A percentile compares a stretch with the other conserved stretches of the same genome.
Evolutionary conservation across 805 yeast genomes (phyloP).

Genomic region (Candida verbasci): DNA sequence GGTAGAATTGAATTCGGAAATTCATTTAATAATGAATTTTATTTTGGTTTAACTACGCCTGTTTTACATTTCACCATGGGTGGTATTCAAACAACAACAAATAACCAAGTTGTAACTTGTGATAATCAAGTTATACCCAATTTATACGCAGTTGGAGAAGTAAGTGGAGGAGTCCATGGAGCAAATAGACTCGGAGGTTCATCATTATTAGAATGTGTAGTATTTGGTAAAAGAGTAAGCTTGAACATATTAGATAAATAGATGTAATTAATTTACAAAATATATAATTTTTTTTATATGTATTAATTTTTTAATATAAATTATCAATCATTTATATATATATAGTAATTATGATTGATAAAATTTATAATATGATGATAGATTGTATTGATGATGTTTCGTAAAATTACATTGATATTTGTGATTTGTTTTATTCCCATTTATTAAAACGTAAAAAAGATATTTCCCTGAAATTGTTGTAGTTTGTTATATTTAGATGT

Average conservation of each 20-base stretch:
- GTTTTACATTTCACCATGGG: slow-evolving; percentile 71
- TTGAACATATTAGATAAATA: slow-evolving; percentile 1
- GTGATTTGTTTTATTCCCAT: too few relatives aligned
- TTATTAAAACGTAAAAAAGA: too few relatives aligned
- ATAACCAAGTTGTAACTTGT: slow-evolving; percentile 36
- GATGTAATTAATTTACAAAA: background rate
- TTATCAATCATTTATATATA: background rate
- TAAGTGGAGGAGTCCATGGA: slow-evolving; percentile 68
- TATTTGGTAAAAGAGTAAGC: slow-evolving; percentile 39
- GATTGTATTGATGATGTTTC: background rate
- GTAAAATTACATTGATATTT: background rate
- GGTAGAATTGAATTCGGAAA: slow-evolving; percentile 30
- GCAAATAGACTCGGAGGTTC: slow-evolving; percentile 58
- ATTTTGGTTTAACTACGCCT: slow-evolving; percentile 53
- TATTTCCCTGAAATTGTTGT: background rate
- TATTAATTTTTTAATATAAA: slow-evolving; percentile 2
- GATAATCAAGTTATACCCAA: slow-evolving; percentile 34
- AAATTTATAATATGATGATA: background rate
- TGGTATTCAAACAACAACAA: slow-evolving; percentile 52
- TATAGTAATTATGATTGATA: background rate
- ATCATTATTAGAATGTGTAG: slow-evolving; percentile 56
- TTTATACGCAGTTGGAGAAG: slow-evolving; percentile 62
- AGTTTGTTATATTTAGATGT: slow-evolving; percentile 64
- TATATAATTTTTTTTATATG: background rate
- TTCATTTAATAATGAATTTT: slow-evolving; percentile 20